phyloP scores from a whole-genome alignment of 129 eudicot genomes.

The Arctium lappa region DNA sequence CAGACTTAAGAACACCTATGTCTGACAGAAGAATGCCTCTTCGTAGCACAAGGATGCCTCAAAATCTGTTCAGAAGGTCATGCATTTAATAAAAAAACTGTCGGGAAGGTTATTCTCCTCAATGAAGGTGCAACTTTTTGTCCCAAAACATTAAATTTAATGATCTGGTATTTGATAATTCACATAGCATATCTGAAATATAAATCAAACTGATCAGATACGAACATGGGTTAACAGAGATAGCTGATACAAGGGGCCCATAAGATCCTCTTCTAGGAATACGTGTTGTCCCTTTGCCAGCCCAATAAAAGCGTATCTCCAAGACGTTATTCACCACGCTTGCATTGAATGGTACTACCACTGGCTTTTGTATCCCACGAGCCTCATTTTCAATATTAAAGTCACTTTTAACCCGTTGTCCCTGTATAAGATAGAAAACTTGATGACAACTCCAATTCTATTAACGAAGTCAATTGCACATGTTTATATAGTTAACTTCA shows the following conservation, averaged over 20 bases:
- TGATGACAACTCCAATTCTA: background rate
- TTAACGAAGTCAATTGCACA: background rate
- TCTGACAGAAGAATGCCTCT: too few species aligned
- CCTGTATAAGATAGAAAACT: conserved; percentile 35
- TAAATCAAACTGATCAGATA: background rate
- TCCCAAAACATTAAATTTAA: too few species aligned
- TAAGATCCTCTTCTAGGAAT: conserved; percentile 64
- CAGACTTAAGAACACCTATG: too few species aligned
- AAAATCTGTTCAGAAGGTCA: too few species aligned
- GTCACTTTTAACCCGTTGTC: conserved; percentile 39
- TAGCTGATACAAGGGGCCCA: conserved; percentile 83
- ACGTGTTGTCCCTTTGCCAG: conserved; percentile 69
- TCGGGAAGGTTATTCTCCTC: too few species aligned
- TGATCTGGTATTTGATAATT: background rate
- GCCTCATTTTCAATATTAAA: conserved; percentile 63
- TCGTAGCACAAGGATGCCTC: too few species aligned
- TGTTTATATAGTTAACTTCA: background rate
- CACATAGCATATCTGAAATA: background rate
- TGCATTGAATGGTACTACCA: conserved; percentile 33
- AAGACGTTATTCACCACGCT: conserved; percentile 41
- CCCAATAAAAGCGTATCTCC: conserved; percentile 73
- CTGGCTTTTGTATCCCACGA: conserved; percentile 36
- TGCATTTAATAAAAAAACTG: too few species aligned
- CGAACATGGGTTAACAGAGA: conserved; percentile 57
- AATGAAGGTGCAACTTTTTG: too few species aligned